These are phyloP conservation scores for Camellia oleifera DNA, from an alignment of 179 eudicot genomes.

Conservation along the genomic window DNA sequence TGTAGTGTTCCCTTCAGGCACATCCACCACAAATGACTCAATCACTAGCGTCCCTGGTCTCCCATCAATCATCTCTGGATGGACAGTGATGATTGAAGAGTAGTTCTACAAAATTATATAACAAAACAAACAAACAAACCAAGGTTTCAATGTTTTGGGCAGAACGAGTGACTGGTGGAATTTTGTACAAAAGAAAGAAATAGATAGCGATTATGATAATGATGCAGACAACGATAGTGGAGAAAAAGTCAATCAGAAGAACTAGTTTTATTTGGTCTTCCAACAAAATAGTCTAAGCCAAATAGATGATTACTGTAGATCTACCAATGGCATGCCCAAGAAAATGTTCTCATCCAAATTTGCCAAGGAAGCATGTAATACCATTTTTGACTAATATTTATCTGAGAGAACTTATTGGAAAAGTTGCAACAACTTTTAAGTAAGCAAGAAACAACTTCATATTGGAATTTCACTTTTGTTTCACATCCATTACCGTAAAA, in stretches of 20 bases:
- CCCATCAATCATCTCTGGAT: conserved; percentile 45
- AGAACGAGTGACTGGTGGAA: background rate
- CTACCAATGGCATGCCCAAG: background rate
- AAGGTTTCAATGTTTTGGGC: background rate
- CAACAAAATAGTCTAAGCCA: background rate
- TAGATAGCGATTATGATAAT: background rate
- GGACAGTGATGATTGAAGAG: conserved; percentile 45
- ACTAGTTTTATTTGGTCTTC: background rate
- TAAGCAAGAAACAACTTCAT: background rate
- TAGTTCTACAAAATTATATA: conserved; percentile 36
- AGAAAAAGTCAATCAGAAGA: background rate
- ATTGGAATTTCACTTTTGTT: background rate
- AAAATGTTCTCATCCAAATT: background rate
- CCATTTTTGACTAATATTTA: background rate
- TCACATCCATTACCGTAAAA: background rate
- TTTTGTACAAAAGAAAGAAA: background rate
- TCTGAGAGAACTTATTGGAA: background rate
- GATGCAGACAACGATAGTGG: background rate
- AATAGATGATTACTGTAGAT: background rate
- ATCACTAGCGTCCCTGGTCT: conserved; percentile 40
- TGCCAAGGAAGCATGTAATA: background rate
- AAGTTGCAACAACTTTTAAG: background rate
- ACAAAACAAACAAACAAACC: background rate
- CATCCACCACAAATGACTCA: conserved; percentile 45
- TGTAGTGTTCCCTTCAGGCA: conserved; percentile 43